Base-by-base conservation (phyloP, 2,329 filamentous ascomycete genomes). In the Pestalotiopsis sp. region DNA sequence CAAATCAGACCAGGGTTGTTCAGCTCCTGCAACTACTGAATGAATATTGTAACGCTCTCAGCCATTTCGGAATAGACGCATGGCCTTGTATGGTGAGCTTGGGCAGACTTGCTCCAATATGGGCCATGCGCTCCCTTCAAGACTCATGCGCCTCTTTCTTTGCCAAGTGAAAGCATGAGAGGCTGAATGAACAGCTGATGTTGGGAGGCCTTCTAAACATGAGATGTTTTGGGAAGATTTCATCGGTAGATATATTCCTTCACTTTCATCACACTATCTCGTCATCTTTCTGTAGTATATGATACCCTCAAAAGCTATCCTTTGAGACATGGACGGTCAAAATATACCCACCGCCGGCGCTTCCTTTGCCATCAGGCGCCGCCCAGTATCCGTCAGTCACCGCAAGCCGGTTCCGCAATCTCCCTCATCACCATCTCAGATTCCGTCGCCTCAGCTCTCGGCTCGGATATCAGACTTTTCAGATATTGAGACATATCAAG, bases 21-120 rank as follows among this genome's bases (percentile, higher is more conserved):
- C 59, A 61, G 59, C 59, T 61, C 59, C 36, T 61, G 59, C 59
- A 61, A 11, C 59, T 61, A 61, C 17, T 11, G 27, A 61, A 39
- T n/a, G 27, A n/a, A 25, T 59, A n/a, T 59, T 31, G 57, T 31
- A 25, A 25, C 57, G 25, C 20, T 17, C 27, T 12, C 36, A n/a
- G 36, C 59, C 59, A 39, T 61, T 61, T 20, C 13, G 25, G 59
- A 3, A 61, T 41, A 20, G 38, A 61, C 14, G 14, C 23, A n/a
- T 13, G 13, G 4, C n/a, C 57, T 59, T 27, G 13, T 13, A 31
- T 23, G 57, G 11, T 27, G 36, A 2, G 59, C 59, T 20, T 41
- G 25, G 45, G 45, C 59, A 61, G 17, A 27, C 25, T 20, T 61
- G 25, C 59, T 61, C 36, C 59, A 25, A 39, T 39, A 4, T 38